phyloP scores from a whole-genome alignment of 2,329 filamentous ascomycete species.

The Pseudogymnoascus pannorum region DNA sequence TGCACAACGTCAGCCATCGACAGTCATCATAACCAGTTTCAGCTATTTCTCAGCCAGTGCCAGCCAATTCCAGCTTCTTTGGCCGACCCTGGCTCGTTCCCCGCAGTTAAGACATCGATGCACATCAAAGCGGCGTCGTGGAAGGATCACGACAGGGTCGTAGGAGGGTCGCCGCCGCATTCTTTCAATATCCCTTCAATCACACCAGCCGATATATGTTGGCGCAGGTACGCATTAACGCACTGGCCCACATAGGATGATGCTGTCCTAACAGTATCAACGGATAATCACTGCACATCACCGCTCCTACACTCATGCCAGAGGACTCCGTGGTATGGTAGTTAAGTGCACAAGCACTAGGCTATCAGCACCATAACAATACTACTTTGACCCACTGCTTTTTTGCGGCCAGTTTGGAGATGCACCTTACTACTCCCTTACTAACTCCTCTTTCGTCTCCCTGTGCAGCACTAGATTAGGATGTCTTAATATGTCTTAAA shows the following conservation, averaged over 20 bases:
- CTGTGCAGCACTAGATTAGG: neutral
- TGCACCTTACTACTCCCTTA: slow-evolving; percentile 6
- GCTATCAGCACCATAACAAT: neutral
- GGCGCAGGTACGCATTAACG: neutral
- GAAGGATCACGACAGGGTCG: neutral
- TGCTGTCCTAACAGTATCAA: neutral
- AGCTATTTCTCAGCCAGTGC: neutral
- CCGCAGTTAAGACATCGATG: neutral
- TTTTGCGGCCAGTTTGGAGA: neutral
- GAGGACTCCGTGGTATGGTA: neutral
- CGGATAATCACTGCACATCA: neutral
- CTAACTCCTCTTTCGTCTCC: slow-evolving; percentile 5
- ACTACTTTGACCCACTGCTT: neutral
- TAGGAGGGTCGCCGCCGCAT: neutral
- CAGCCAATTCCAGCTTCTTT: neutral
- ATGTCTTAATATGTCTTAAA: slow-evolving; percentile 9
- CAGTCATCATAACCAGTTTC: neutral
- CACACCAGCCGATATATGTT: neutral
- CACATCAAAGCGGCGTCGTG: neutral
- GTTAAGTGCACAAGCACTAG: too few species aligned
- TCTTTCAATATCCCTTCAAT: neutral
- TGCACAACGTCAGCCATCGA: neutral
- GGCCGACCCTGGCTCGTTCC: neutral
- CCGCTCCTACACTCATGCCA: neutral
- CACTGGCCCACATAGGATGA: neutral